phyloP scores from a whole-genome alignment of 495 filamentous ascomycete species.

The Aspergillus carlsbadensis region DNA sequence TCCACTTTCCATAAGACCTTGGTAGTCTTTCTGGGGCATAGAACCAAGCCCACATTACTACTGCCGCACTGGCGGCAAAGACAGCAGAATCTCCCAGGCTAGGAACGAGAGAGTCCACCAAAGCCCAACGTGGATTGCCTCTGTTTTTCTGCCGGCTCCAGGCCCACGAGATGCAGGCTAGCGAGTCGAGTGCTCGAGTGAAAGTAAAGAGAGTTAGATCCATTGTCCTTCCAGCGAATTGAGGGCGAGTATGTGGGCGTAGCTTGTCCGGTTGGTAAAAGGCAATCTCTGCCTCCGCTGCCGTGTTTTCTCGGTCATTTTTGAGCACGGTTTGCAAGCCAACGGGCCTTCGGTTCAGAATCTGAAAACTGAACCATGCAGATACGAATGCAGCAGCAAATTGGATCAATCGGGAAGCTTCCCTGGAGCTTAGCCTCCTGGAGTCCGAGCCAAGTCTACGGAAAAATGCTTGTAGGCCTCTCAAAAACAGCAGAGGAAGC shows the following conservation, averaged over 20 bases:
- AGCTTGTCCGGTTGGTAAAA: conserved; percentile 29
- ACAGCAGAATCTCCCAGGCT: conserved; percentile 63
- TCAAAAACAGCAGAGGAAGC: conserved; percentile 48
- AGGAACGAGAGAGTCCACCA: conserved; percentile 50
- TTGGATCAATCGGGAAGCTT: conserved; percentile 30
- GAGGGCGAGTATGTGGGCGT: conserved; percentile 18
- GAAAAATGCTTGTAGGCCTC: conserved; percentile 28
- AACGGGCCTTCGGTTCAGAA: conserved; percentile 44
- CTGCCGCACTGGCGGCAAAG: conserved; percentile 72
- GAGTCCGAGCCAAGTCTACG: conserved; percentile 18
- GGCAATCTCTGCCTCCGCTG: conserved; percentile 36
- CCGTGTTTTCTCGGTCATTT: conserved; percentile 1
- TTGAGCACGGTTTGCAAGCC: conserved; percentile 16
- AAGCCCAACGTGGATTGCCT: conserved; percentile 46
- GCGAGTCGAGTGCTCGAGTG: conserved; percentile 70
- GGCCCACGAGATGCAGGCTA: conserved; percentile 66
- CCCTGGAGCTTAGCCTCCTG: conserved; percentile 18
- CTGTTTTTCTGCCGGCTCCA: conserved; percentile 34
- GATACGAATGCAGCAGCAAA: conserved; percentile 45
- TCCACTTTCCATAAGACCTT: conserved; percentile 81
- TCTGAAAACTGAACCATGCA: conserved; percentile 45
- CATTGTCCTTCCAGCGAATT: conserved; percentile 72
- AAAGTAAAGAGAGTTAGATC: conserved; percentile 84
- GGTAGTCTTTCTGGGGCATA: conserved; percentile 71
- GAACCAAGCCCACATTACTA: conserved; percentile 92